Conservation (phyloP, 306 rosid genomes). For the Fragaria nilgerrensis region DNA sequence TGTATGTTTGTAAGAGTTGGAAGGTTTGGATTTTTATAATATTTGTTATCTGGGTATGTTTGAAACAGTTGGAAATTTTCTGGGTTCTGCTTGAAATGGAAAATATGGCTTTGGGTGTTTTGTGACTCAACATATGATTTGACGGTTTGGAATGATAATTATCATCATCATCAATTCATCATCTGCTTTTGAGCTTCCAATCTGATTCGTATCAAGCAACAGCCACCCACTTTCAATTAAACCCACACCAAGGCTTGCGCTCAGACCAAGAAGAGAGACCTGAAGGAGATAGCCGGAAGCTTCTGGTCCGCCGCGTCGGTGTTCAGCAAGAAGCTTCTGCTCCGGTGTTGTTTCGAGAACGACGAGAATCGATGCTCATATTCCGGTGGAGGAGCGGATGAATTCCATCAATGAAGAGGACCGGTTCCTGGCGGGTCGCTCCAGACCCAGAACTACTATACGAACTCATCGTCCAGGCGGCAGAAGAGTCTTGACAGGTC, state of each 20-base stretch:
- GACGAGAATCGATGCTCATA: constrained; percentile 58
- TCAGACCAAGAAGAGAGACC: constrained; percentile 62
- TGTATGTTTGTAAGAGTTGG: no score
- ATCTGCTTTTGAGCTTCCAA: no score
- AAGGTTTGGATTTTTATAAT: no score
- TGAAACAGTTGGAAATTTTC: no score
- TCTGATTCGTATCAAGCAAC: no score
- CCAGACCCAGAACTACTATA: constrained; percentile 82
- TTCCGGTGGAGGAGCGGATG: constrained; percentile 77
- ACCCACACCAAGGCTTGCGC: not conserved
- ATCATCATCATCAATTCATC: no score
- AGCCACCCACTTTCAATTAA: no score
- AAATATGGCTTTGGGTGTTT: no score
- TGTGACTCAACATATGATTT: no score
- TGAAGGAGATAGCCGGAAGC: constrained; percentile 89
- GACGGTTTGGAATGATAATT: no score
- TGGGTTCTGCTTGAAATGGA: no score
- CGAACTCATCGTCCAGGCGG: constrained; percentile 71
- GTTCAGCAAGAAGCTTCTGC: constrained; percentile 88
- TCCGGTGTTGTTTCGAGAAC: constrained; percentile 59
- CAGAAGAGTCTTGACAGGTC: constrained; percentile 91
- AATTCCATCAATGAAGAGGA: constrained; percentile 51
- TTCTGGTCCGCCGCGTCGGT: constrained; percentile 98
- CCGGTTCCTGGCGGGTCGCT: constrained; percentile 67
- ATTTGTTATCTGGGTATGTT: no score